Conservation (phyloP, 2,329 filamentous ascomycete genomes). For the Colletotrichum liriopes region DNA sequence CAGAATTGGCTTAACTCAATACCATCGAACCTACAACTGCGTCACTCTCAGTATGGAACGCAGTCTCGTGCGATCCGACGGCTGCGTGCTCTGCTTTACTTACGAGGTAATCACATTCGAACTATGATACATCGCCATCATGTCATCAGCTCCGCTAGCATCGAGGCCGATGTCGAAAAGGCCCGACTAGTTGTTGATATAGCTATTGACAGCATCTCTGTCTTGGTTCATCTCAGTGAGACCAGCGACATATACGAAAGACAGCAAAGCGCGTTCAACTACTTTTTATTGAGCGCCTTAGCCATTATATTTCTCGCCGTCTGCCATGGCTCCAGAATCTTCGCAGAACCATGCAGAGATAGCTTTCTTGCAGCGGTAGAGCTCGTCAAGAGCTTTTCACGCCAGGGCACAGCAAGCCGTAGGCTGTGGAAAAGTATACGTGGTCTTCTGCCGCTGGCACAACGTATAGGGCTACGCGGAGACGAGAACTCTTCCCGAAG, state of each 20-base stretch:
- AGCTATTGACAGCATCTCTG: slow-evolving; percentile 52
- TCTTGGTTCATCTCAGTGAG: slow-evolving; percentile 55
- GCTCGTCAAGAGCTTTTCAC: slow-evolving; percentile 52
- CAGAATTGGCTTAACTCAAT: slow-evolving; percentile 64
- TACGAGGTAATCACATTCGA: slow-evolving; percentile 62
- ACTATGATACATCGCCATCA: slow-evolving; percentile 62
- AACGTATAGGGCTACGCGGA: slow-evolving; percentile 46
- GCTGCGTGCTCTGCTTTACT: slow-evolving; percentile 59
- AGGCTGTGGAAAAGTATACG: slow-evolving; percentile 56
- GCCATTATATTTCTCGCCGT: slow-evolving; percentile 61
- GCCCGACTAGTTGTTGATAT: slow-evolving; percentile 59
- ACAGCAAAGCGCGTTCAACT: slow-evolving; percentile 58
- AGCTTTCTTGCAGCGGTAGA: slow-evolving; percentile 53
- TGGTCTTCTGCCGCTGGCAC: slow-evolving; percentile 51
- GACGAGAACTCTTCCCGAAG: neutral
- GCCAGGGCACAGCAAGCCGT: slow-evolving; percentile 50
- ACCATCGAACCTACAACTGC: slow-evolving; percentile 56
- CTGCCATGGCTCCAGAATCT: slow-evolving; percentile 59
- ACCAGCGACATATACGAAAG: slow-evolving; percentile 56
- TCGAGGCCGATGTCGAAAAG: slow-evolving; percentile 52
- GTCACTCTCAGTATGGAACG: slow-evolving; percentile 54
- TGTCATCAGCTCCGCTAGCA: slow-evolving; percentile 56
- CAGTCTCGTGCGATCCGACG: slow-evolving; percentile 56
- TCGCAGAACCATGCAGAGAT: slow-evolving; percentile 54
- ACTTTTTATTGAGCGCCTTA: slow-evolving; percentile 57